Base-by-base conservation (phyloP, 2,329 filamentous ascomycete species). In the Trichoderma koningiopsis region DNA sequence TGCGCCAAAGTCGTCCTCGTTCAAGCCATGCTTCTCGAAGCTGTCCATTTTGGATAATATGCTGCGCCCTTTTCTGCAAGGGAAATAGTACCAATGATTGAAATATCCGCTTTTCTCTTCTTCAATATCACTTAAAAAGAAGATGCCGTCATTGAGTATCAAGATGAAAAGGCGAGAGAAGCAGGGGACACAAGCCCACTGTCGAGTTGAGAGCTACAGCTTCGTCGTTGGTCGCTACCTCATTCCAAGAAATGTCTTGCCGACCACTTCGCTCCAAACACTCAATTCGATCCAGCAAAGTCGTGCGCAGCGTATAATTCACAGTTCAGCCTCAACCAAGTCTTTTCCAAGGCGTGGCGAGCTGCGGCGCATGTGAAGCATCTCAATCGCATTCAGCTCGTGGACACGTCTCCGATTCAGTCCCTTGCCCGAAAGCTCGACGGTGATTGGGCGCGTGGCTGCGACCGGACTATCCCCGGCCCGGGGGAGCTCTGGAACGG, bases 1-100 rank as follows among this genome's bases (percentile, higher is more conserved):
- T 75, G 92, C 90, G 76, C 88, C 92, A 82, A 97, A 97, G 72
- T 88, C 83, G 79, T 92, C 91, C 76, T 97, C 94, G 76, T 94
- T 87, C 74, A 94, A 71, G 68, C 66, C 67, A 74, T 88, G 86
- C 76, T 91, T 86, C 74, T 89, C 84, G 82, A 91, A 94, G 76
- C 91, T 92, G 86, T 96, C 92, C 93, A 97, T 96, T n/a, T 31
- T 22, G 33, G 22, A 58, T 47, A 13, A 33, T 29, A 7, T n/a
- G 31, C 43, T 58, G 31, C 5, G 56, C 5, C n/a, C 2, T n/a
- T 22, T 24, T 35, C 19, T 22, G 19, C 6, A 11, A 7, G n/a
- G 29, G n/a, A 58, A 35, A 11, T 24, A 13, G 11, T 35, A 14
- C 5, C 31, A 24, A 35, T 11, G 19, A 22, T 6, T 1, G 8